Conservation (phyloP, 805 yeast genomes). For the Starmerella floricola region DNA sequence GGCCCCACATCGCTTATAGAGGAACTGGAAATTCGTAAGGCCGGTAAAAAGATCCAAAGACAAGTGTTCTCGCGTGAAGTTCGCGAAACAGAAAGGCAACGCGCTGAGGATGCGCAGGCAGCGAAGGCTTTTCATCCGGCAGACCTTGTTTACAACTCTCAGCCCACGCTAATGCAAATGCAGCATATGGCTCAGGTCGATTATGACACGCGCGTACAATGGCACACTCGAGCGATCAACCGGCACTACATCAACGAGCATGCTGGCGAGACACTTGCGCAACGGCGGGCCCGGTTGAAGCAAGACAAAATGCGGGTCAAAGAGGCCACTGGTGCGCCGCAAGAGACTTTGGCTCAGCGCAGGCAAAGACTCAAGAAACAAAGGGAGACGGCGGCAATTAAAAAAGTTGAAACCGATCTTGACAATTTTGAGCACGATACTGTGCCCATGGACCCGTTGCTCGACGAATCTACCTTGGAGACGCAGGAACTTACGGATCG, state of each 20-base stretch:
- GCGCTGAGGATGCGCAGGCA: conserved; percentile 9
- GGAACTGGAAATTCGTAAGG: conserved; percentile 30
- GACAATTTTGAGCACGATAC: background rate
- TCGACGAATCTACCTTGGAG: too few relatives aligned
- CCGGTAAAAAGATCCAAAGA: conserved; percentile 25
- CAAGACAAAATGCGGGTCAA: conserved; percentile 7
- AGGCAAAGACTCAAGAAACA: conserved; percentile 16
- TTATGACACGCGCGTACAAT: conserved; percentile 23
- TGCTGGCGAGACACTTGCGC: conserved; percentile 25
- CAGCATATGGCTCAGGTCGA: conserved; percentile 26
- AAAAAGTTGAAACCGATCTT: background rate
- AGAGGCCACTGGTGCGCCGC: conserved; percentile 1
- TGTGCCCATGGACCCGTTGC: too few relatives aligned
- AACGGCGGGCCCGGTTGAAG: conserved; percentile 25
- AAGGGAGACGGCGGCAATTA: background rate
- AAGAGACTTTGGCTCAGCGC: conserved; percentile 24
- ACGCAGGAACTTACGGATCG: too few relatives aligned
- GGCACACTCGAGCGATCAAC: conserved; percentile 20
- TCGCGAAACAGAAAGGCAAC: conserved; percentile 17
- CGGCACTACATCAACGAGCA: conserved; percentile 17
- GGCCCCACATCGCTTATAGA: conserved; percentile 29
- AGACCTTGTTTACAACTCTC: conserved; percentile 18
- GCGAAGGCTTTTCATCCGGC: conserved; percentile 22
- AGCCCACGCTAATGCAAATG: conserved; percentile 26
- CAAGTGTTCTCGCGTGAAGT: conserved; percentile 23